phyloP scores from a whole-genome alignment of 257 asterid genomes.

The Datura wrightii region DNA sequence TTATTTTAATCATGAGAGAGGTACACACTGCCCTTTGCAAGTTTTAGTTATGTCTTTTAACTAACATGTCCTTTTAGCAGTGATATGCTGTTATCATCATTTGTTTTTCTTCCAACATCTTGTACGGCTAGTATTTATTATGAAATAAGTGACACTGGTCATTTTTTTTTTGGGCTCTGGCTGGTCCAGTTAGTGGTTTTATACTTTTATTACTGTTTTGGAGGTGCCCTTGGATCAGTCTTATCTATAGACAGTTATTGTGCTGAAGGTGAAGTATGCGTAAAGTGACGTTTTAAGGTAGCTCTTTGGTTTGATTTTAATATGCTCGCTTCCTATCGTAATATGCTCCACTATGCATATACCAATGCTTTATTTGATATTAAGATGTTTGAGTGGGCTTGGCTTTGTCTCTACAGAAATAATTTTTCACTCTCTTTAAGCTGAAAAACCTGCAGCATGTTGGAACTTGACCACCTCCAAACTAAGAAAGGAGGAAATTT shows the following conservation, averaged over 20 bases:
- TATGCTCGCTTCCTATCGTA: not conserved
- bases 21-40: conserved; percentile 44
- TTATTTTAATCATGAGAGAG: conserved; percentile 90
- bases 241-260: not conserved
- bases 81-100: not conserved
- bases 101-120: conserved; percentile 18
- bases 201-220: conserved; percentile 8
- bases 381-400: not conserved
- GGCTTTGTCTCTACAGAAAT: conserved; percentile 6
- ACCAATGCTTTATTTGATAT: not conserved
- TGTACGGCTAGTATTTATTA: not conserved
- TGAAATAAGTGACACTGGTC: not conserved
- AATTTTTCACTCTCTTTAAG: not conserved
- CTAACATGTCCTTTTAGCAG: not conserved
- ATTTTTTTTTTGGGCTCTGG: not conserved
- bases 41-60: conserved; percentile 5
- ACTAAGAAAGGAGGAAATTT: not conserved
- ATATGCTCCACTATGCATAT: not conserved
- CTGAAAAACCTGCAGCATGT: conserved; percentile 11
- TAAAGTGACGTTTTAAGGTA: not conserved
- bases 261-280: conserved; percentile 13
- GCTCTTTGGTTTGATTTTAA: conserved; percentile 27
- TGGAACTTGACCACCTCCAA: conserved; percentile 22
- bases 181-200: not conserved
- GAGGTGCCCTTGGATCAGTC: conserved; percentile 12